Base-by-base conservation (phyloP, 2,329 filamentous ascomycete genomes). In the Diplodia scrobiculata region DNA sequence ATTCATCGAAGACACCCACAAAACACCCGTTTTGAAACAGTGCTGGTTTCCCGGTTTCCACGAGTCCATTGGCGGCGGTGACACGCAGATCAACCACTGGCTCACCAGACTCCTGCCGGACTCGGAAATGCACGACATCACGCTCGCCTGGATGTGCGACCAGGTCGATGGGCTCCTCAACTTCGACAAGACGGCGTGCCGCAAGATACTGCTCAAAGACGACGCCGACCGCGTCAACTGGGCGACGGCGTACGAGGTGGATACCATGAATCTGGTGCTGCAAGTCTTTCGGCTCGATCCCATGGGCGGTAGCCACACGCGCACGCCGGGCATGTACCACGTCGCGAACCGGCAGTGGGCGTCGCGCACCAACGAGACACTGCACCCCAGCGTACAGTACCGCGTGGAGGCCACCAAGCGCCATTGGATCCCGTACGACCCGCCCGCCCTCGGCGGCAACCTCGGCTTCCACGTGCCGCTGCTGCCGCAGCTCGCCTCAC, bases 11-110 rank as follows among this genome's bases (percentile, higher is more conserved):
- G 27, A 14, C 7, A 45, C 21, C 21, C 21, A 34, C 68, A 68
- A 65, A 21, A 2, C 14, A 2, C 51, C 63, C 7, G 66, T 77
- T 29, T 72, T 85, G 32, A 77, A 79, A n/a, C 83, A 85, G 71
- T 81, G 82, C 9, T 86, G 84, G 84, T 85, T 85, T 65, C 83
- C 83, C 0, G 84, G 84, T 10, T 79, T 78, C 32, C 84, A 86
- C 69, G 78, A 79, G 10, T 83, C 84, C 65, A 74, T 84, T 2
- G 84, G 84, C 2, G 84, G 83, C 29, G 81, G 82, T 0, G 80
- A 63, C 2, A 73, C 75, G 25, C 71, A 73, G 5, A 5, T 36
- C 36, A 41, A 66, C 6, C 38, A 36, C 41, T n/a, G n/a, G 60
- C 34, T 11, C 11, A 45, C 48, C 13, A 36, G 38, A 9, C 13